Evolutionary conservation across 2,329 filamentous ascomycete genomes (phyloP).

Genomic region (Remersonia thermophila): DNA sequence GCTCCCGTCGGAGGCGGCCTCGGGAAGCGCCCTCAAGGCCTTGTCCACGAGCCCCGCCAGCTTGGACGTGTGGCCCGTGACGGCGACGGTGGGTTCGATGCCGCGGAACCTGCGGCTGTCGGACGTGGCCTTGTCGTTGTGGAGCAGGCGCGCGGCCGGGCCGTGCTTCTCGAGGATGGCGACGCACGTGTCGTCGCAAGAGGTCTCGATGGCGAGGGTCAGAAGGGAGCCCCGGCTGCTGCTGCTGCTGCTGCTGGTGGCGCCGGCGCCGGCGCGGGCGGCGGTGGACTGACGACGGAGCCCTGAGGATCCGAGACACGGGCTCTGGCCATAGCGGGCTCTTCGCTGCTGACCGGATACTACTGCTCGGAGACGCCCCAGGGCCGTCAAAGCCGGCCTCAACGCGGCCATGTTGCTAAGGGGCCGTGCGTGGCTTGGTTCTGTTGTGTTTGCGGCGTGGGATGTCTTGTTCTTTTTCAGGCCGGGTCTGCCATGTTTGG

Average conservation of each 20-base stretch:
- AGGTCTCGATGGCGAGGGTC: conserved; percentile 56
- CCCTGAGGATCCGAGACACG: too few relatives aligned
- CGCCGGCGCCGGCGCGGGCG: background rate
- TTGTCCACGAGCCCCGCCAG: conserved; percentile 56
- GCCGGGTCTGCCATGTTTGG: too few relatives aligned
- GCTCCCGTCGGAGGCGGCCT: background rate
- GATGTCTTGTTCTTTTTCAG: too few relatives aligned
- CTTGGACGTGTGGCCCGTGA: conserved; percentile 60
- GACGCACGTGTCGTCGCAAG: conserved; percentile 88
- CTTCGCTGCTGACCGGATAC: too few relatives aligned
- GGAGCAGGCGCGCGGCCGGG: conserved; percentile 48
- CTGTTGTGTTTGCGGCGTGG: too few relatives aligned
- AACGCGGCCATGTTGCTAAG: too few relatives aligned
- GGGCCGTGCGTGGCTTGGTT: too few relatives aligned
- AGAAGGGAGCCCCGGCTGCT: conserved; percentile 2
- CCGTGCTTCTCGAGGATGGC: conserved; percentile 56
- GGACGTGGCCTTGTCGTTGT: conserved; percentile 70
- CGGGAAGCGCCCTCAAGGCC: conserved; percentile 44
- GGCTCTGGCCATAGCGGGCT: too few relatives aligned
- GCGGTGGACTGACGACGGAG: too few relatives aligned
- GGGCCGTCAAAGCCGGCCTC: too few relatives aligned
- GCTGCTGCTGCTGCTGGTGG: background rate
- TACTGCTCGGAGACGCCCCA: too few relatives aligned
- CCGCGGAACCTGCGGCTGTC: conserved; percentile 65
- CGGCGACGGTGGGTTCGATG: conserved; percentile 65